Base-by-base conservation (phyloP, 2,329 filamentous ascomycete species). In the Fusarium protoensiforme region DNA sequence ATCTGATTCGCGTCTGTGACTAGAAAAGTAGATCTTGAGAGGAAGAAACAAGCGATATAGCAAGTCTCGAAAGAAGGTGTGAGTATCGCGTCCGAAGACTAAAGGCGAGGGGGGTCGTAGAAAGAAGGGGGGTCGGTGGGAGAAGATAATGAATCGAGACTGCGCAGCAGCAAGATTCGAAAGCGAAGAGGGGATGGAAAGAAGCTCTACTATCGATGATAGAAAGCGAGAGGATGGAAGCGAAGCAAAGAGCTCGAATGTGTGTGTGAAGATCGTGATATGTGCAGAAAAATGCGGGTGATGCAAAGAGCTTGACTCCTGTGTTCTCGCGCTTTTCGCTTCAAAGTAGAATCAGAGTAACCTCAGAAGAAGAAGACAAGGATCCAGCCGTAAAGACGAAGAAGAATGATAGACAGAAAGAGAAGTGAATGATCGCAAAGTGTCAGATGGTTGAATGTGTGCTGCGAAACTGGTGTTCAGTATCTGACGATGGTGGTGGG, bases 401-500 rank as follows among this genome's bases (percentile, higher is more conserved):
- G 46, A 60, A 43, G 35, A 66, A 48, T 41, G 51, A 38, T 48
- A 24, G 27, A 43, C 31, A 64, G 36, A 29, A 24, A 33, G 20
- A 36, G 69, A 59, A 60, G 56, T 57, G 36, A 60, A 54, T 27
- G 46, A 33, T 31, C 7, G 22, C 27, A 48, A 54, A n/a, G 36
- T 72, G 61, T 48, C 69, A 72, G 69, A 66, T 51, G 24, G 22
- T 38, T 69, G 24, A 31, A 31, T 24, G 29, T 27, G 31, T 27
- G 61, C 31, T 57, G 59, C 16, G 33, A 66, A 51, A 38, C 43
- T 69, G 20, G 13, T 24, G 41, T 43, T 56, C 18, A 31, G 39
- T 54, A 66, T 72, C 65, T 67, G 69, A 70, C 16, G 65, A 59
- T 60, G 69, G 8, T 61, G 27, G 39, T 41, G 38, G 36, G 35